Conservation (phyloP, 2,329 filamentous ascomycete species). For the Trichoderma citrinoviride region DNA sequence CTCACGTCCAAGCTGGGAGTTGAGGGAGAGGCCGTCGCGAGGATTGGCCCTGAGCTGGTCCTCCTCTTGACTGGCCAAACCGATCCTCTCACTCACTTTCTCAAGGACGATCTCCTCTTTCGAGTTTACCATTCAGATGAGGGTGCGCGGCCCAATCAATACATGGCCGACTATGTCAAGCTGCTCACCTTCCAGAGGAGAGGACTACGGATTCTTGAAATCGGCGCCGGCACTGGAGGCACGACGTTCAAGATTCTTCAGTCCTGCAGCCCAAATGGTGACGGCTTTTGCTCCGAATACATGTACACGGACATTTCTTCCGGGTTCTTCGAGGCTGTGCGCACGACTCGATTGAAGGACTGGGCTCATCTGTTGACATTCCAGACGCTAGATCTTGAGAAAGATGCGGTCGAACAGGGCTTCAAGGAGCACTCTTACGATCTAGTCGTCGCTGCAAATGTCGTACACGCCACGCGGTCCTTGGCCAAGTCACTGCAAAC, state of each 20-base stretch:
- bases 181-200: slow-evolving; percentile 28
- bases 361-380: slow-evolving; percentile 32
- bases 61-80: background rate
- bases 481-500: slow-evolving; percentile 30
- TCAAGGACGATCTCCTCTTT: slow-evolving; percentile 6
- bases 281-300: slow-evolving; percentile 26
- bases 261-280: slow-evolving; percentile 9
- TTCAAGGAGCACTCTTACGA: slow-evolving; percentile 31
- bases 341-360: slow-evolving; percentile 26
- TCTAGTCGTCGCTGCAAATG: slow-evolving; percentile 34
- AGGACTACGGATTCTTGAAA: slow-evolving; percentile 37
- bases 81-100: slow-evolving; percentile 5
- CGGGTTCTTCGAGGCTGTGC: slow-evolving; percentile 37
- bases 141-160: slow-evolving; percentile 4
- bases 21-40: slow-evolving; percentile 7
- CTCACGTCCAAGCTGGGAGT: slow-evolving; percentile 3
- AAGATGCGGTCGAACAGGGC: slow-evolving; percentile 30
- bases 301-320: slow-evolving; percentile 42
- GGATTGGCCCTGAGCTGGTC: slow-evolving; percentile 3
- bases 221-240: slow-evolving; percentile 38
- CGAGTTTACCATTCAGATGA: slow-evolving; percentile 10
- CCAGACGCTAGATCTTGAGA: slow-evolving; percentile 37
- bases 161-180: slow-evolving; percentile 15
- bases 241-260: slow-evolving; percentile 31
- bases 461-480: slow-evolving; percentile 33